Evolutionary conservation across 2,329 filamentous ascomycete species (phyloP).

Genomic region (Geosmithia morbida): DNA sequence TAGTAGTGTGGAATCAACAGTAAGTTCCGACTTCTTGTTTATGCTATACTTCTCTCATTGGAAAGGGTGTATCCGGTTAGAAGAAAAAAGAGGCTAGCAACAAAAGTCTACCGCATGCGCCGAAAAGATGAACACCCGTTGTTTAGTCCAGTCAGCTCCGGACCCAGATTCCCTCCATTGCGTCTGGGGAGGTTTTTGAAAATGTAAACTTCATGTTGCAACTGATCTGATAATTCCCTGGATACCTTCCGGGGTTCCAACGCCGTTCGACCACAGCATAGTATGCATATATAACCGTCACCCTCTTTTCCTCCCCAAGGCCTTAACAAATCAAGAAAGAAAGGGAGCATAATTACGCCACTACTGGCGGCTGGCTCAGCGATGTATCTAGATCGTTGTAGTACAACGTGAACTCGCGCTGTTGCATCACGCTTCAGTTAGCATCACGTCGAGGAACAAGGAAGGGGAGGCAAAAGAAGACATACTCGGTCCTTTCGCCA

Average conservation of each 20-base stretch:
- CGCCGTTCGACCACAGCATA: too few relatives aligned
- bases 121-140: neutral
- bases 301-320: too few relatives aligned
- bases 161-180: neutral
- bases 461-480: constrained; percentile 4
- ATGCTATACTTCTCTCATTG: too few relatives aligned
- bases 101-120: neutral
- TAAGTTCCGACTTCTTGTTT: too few relatives aligned
- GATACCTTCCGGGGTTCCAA: too few relatives aligned
- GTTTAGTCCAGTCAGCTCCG: neutral
- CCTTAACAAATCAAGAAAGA: too few relatives aligned
- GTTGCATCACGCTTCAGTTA: neutral
- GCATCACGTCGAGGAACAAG: neutral
- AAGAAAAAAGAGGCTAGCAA: neutral
- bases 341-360: neutral
- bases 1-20: too few relatives aligned
- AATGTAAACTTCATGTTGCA: too few relatives aligned
- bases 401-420: constrained; percentile 47
- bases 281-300: too few relatives aligned
- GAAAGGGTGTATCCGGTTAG: too few relatives aligned
- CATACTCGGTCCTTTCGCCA: constrained; percentile 51
- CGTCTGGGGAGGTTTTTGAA: too few relatives aligned
- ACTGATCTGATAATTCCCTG: too few relatives aligned
- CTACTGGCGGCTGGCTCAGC: constrained; percentile 15
- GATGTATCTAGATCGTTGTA: constrained; percentile 47